Conservation (phyloP, 2,329 filamentous ascomycete species). For the Sporothrix pseudoabietina region DNA sequence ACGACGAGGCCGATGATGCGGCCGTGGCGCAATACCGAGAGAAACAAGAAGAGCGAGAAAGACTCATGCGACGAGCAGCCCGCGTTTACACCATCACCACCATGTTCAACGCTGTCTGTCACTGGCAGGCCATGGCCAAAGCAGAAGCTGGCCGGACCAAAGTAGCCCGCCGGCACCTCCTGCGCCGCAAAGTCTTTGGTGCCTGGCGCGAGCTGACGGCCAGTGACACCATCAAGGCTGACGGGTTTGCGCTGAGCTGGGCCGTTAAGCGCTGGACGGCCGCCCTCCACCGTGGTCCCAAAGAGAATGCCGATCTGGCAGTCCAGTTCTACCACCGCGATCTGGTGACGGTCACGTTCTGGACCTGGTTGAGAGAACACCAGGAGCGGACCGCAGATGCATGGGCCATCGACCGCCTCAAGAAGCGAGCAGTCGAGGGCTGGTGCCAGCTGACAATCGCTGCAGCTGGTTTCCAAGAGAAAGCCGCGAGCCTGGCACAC, state of each 20-base stretch:
- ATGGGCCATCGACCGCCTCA: conserved; percentile 29
- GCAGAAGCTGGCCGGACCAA: conserved; percentile 68
- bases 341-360: conserved; percentile 38
- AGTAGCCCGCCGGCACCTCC: conserved; percentile 68
- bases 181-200: conserved; percentile 68
- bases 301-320: conserved; percentile 37
- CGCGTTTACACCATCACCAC: conserved; percentile 68
- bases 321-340: conserved; percentile 40
- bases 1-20: conserved; percentile 12
- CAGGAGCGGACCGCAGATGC: conserved; percentile 37
- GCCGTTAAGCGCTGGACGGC: conserved; percentile 39
- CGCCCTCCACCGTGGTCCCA: conserved; percentile 35
- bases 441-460: conserved; percentile 36
- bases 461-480: conserved; percentile 24
- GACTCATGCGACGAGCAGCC: conserved; percentile 60
- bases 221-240: conserved; percentile 58
- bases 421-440: conserved; percentile 25
- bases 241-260: conserved; percentile 41
- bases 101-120: conserved; percentile 63
- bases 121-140: conserved; percentile 68
- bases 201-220: conserved; percentile 68
- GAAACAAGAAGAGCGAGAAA: conserved; percentile 40
- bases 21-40: conserved; percentile 25
- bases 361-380: conserved; percentile 41
- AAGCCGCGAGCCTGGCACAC: conserved; percentile 32